phyloP scores from a whole-genome alignment of 257 asterid genomes.

The Rubia yunnanensis region DNA sequence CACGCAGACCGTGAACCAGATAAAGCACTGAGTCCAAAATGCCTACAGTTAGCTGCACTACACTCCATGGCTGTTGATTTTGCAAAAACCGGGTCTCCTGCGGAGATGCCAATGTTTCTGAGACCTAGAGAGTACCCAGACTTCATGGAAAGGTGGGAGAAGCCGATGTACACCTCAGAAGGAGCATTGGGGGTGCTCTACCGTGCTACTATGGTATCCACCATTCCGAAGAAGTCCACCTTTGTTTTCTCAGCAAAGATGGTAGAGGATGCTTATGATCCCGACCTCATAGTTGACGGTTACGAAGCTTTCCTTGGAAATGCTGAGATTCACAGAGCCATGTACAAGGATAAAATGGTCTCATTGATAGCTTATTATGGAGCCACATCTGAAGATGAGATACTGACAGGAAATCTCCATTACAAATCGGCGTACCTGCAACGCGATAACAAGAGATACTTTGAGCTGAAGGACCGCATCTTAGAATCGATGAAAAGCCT shows the following conservation, averaged over 20 bases:
- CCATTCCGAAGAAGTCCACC: slow-evolving; percentile 19
- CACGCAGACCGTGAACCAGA: slow-evolving; percentile 83
- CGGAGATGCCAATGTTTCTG: slow-evolving; percentile 74
- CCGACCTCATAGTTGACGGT: slow-evolving; percentile 56
- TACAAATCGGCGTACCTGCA: slow-evolving; percentile 53
- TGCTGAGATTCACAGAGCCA: slow-evolving; percentile 54
- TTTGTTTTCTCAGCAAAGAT: slow-evolving; percentile 12
- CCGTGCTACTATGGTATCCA: slow-evolving; percentile 44
- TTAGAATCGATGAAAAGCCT: slow-evolving; percentile 59
- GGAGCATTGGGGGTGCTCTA: slow-evolving; percentile 73
- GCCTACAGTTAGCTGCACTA: slow-evolving; percentile 76
- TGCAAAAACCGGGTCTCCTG: slow-evolving; percentile 93
- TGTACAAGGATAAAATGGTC: slow-evolving; percentile 51
- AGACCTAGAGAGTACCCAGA: slow-evolving; percentile 82
- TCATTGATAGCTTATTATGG: slow-evolving; percentile 53
- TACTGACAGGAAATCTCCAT: slow-evolving; percentile 64
- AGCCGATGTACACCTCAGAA: slow-evolving; percentile 64
- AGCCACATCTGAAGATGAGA: slow-evolving; percentile 72
- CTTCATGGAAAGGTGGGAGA: slow-evolving; percentile 88
- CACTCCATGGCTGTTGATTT: slow-evolving; percentile 98
- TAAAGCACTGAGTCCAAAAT: slow-evolving; percentile 65
- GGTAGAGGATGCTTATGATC: slow-evolving; percentile 45
- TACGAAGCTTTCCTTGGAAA: slow-evolving; percentile 34
- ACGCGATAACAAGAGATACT: slow-evolving; percentile 68
- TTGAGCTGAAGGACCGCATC: slow-evolving; percentile 76